A percentile compares a stretch with the other conserved stretches of the same genome.
phyloP scores from a whole-genome alignment of 495 filamentous ascomycete genomes.

The Cenococcum geophilum region DNA sequence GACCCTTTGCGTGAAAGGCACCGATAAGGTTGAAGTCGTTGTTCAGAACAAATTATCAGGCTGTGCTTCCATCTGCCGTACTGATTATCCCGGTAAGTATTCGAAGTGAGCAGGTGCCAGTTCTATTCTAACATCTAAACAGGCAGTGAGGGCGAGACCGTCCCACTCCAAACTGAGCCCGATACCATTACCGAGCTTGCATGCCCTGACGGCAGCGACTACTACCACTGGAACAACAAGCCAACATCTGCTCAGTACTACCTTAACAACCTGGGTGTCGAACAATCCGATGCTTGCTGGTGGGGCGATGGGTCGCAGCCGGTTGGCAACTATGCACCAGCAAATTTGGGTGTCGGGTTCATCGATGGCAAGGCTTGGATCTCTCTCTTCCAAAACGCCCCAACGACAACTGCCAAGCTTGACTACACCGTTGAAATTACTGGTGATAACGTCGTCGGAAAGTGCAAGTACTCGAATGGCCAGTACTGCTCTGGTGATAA shows the following conservation, averaged over 20 bases:
- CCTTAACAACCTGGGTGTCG: constrained; percentile 72
- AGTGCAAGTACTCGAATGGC: constrained; percentile 67
- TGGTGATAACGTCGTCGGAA: constrained; percentile 55
- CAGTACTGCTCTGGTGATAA: constrained; percentile 47
- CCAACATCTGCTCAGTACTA: constrained; percentile 93
- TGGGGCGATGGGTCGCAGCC: constrained; percentile 58
- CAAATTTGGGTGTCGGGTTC: constrained; percentile 76
- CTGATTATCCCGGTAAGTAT: constrained; percentile 79
- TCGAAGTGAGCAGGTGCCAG: neutral
- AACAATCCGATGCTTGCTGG: constrained; percentile 63
- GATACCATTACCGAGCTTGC: constrained; percentile 58
- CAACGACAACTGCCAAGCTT: constrained; percentile 55
- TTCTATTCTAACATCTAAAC: constrained; percentile 8
- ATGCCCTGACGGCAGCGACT: constrained; percentile 60
- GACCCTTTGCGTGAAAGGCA: constrained; percentile 70
- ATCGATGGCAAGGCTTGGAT: constrained; percentile 63
- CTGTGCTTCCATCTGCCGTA: constrained; percentile 77
- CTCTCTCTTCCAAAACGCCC: constrained; percentile 65
- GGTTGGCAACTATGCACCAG: constrained; percentile 84
- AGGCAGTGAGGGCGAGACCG: constrained; percentile 73
- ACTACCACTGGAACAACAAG: constrained; percentile 71
- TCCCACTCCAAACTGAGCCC: constrained; percentile 59
- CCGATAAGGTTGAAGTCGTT: constrained; percentile 52
- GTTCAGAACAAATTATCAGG: constrained; percentile 64
- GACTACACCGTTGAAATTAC: constrained; percentile 67